Evolutionary conservation across 768 basidiomycete species (phyloP), one percentile per base, ranked within the genome.

Genomic region (Suillus subaureus): DNA sequence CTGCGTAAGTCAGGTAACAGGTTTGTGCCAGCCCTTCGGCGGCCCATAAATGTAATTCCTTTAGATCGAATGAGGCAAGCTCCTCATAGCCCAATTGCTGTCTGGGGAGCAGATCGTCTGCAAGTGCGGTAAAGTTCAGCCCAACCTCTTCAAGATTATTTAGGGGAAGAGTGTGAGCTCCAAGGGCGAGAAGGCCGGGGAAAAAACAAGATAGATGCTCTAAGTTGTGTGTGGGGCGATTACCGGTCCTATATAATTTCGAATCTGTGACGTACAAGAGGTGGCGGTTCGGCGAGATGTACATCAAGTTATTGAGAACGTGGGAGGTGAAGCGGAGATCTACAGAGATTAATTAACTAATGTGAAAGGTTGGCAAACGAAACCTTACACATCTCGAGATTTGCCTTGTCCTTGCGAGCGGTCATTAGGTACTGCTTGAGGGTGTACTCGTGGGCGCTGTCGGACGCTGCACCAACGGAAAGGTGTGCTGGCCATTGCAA

Each of bases 171-270:
- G 83, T 83, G 67, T 89, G 83, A 6, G 78, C 89, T 31, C 92
- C 91, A 4, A 93, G 81, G 6, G 91, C 90, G 58, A 93, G 80
- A 18, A 92, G 78, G 18, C 92, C 91, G 0, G 91, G 90, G 57
- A 91, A 81, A 79, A 92, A 93, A 75, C 91, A 92, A 13, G 91
- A 87, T 33, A 93, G 78, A 70, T 93, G 91, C 67, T 93, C 91
- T 62, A 92, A 86, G 26, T 73, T 70, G 68, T 89, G 85, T 12
- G 82, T 79, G 28, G 84, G 80, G 18, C 70, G 66, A 33, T 74
- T 77, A 12, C 69, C 68, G 37, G 77, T 73, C 47, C 74, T 71
- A 33, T 64, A 66, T 1, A 73, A 72, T 18, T 66, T 66, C 21
- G 79, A 78, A 70, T 89, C 89, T 11, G 89, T 90, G 12, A 89